A percentile compares a stretch with the other conserved stretches of the same genome.
Evolutionary conservation across 768 basidiomycete genomes (phyloP).

Genomic region (Kwoniella sp.): DNA sequence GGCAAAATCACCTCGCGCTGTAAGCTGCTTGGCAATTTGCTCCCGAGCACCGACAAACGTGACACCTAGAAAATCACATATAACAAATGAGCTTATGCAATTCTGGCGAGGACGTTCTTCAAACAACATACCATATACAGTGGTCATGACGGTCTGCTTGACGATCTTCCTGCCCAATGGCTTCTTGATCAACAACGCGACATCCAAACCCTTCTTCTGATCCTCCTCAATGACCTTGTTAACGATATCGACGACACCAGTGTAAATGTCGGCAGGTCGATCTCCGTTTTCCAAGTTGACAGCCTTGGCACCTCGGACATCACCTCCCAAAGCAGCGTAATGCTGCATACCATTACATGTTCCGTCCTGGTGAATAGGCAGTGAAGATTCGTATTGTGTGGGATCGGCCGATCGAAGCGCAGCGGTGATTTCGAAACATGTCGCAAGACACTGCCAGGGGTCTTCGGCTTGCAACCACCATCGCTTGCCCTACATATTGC

Average conservation of each 20-base stretch:
- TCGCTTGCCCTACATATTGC: constrained; percentile 62
- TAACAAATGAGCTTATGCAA: too few relatives aligned
- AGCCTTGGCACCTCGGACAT: constrained; percentile 79
- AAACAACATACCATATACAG: constrained; percentile 72
- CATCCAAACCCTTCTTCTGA: constrained; percentile 52
- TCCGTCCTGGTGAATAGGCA: constrained; percentile 97
- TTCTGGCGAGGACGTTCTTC: too few relatives aligned
- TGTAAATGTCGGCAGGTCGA: constrained; percentile 91
- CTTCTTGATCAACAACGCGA: constrained; percentile 68
- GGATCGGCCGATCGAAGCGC: constrained; percentile 74
- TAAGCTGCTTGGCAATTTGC: constrained; percentile 88
- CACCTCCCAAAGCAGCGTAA: constrained; percentile 96
- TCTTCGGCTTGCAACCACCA: constrained; percentile 95
- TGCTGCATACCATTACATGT: constrained; percentile 99
- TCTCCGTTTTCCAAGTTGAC: constrained; percentile 86
- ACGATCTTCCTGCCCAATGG: constrained; percentile 91
- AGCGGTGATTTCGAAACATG: constrained; percentile 81
- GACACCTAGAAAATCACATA: constrained; percentile 58
- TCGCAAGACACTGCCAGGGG: constrained; percentile 95
- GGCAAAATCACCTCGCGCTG: constrained; percentile 71
- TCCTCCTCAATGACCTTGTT: constrained; percentile 63
- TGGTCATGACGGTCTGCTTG: constrained; percentile 99
- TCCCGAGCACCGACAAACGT: constrained; percentile 92
- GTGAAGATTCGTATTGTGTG: constrained; percentile 63
- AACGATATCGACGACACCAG: constrained; percentile 83